Conservation (phyloP, 129 eudicot species). For the Apium graveolens region DNA sequence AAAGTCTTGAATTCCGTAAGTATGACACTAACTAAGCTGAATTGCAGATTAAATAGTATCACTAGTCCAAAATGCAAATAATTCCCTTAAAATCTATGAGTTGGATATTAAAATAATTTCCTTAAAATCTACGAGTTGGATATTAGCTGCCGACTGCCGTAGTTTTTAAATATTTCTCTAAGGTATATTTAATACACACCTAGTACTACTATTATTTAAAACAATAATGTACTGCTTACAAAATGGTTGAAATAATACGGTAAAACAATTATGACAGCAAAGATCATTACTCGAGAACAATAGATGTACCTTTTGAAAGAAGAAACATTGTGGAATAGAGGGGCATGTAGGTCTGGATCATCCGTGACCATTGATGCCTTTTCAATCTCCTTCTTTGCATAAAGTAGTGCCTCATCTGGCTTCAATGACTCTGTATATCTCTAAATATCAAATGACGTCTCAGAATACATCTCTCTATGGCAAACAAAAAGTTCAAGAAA, state of each 20-base stretch:
- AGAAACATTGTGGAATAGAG: slow-evolving; percentile 70
- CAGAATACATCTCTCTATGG: slow-evolving; percentile 7
- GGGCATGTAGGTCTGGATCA: slow-evolving; percentile 72
- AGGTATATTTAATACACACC: background rate
- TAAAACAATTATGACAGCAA: background rate
- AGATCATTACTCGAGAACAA: background rate
- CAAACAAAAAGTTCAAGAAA: slow-evolving; percentile 3
- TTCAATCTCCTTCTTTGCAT: slow-evolving; percentile 65
- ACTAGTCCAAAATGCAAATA: background rate
- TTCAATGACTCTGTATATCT: slow-evolving; percentile 48
- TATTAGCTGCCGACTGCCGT: background rate
- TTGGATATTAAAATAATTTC: background rate
- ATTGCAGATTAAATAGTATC: background rate
- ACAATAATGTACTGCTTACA: background rate
- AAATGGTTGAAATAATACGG: background rate
- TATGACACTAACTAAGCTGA: background rate
- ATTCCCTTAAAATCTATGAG: background rate
- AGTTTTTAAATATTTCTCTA: background rate
- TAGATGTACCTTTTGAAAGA: slow-evolving; percentile 61
- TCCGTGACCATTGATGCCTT: slow-evolving; percentile 29
- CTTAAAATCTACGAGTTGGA: background rate
- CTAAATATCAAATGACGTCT: slow-evolving; percentile 28
- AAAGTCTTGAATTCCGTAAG: background rate
- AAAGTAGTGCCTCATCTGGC: slow-evolving; percentile 67
- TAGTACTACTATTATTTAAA: background rate